Base-by-base conservation (phyloP, 2,329 filamentous ascomycete species). In the Claviceps arundinis region DNA sequence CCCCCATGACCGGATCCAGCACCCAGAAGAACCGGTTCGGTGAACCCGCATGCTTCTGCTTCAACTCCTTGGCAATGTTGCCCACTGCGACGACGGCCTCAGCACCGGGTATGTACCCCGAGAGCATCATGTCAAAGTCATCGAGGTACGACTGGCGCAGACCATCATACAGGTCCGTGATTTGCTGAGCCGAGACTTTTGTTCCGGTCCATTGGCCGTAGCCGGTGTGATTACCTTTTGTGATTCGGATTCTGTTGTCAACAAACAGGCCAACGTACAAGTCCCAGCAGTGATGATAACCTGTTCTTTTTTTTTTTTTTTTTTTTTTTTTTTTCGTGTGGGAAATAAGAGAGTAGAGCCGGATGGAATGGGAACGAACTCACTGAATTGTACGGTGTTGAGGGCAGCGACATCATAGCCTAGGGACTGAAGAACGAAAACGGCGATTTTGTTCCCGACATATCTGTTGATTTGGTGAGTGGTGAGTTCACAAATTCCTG, bases 351-450 rank as follows among this genome's bases (percentile, higher is more conserved):
- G 9, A 34, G 30, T 9, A 11, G 30, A 34, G 1, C 9, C 30
- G 9, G 30, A 34, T 34, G 9, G 30, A 9, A 34, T 11, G 30
- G 9, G 30, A 9, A 14, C 34, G 22, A 22, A 70, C 84, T 68
- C 73, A 95, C 91, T 97, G 73, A 96, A 98, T 62, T 98, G 87
- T 6, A 98, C 93, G 0, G 93, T 98, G 66, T 98, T 96, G 61
- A 98, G 77, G 2, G 89, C 88, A 8, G 89, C 86, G 6, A 96
- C 91, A 62, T 98, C 91, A 64, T 89, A 96, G 47, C 93, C 93
- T 49, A 98, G 72, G 1, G 87, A 85, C 68, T 98, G 91, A 77
- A 98, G 85, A 58, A 90, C 88, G 64, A 95, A 94, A 1, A 89
- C 89, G 43, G 90, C 90, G 75, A 98, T 95, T 62, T 91, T 95